Evolutionary conservation across 2,329 filamentous ascomycete genomes (phyloP), one percentile per base, ranked within the genome.

Genomic region (Fusarium vanettenii): DNA sequence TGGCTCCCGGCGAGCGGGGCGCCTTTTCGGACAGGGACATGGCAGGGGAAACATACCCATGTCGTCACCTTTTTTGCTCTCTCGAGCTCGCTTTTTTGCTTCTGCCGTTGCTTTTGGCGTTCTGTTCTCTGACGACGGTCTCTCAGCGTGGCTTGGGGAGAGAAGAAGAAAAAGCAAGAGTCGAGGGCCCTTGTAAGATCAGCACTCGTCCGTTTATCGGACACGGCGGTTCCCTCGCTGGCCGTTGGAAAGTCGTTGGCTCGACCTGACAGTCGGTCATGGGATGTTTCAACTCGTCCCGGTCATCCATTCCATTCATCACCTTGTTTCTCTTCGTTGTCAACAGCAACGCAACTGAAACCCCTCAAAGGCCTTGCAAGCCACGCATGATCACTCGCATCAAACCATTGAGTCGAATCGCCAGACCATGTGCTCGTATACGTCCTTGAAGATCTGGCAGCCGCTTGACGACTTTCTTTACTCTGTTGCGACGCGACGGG

Each of bases 1-100:
- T 67, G 60, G 74, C 72, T 74, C 68, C 78, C 77, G 77, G 78
- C 70, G 57, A 39, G 70, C 74, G 67, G 71, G 64, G 69, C 76
- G 70, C 69, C 67, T 69, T 48, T 74, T 69, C 65, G 67, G 70
- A 45, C 69, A 70, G 66, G 68, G 63, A 41, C 68, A 56, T 66
- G 39, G 64, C 59, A 61, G 41, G 72, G 29, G 16, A 18, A 29
- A 70, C 41, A 60, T 2, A 66, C 69, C 73, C 73, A 73, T 75
- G 72, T 71, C 72, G 72, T 74, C 72, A 74, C 72, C 37, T 61
- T 64, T 41, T 48, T 35, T 61, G 39, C 39, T 64, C 52, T 37
- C 41, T 25, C n/a, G 64, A 35, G 57, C 52, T 48, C 43, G 43
- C 20, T 25, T 39, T 48, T 59, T 22, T 55, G 45, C 33, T 59